Base-by-base conservation (phyloP, 306 rosid genomes). In the Quillaja saponaria region DNA sequence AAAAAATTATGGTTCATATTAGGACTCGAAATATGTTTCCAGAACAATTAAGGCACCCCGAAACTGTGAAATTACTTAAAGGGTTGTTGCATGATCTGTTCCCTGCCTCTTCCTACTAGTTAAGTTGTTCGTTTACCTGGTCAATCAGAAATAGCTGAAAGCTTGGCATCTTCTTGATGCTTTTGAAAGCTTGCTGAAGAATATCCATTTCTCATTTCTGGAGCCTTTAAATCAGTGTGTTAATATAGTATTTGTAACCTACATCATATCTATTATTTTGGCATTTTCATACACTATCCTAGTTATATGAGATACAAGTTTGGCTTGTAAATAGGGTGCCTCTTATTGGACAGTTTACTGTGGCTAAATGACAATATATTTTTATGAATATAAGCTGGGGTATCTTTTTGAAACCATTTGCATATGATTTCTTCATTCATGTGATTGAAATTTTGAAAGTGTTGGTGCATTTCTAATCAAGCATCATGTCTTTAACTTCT, bases 51-150 rank as follows among this genome's bases (percentile, higher is more conserved):
- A 18, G 20, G 63, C 13, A 1, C 7, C 14, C 7, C 17, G 44
- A 13, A 42, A 41, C 34, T 66, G 19, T 34, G 25, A 17, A 4
- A 18, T 25, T 16, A 55, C 3, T n/a, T 17, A 4, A 31, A 20
- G 9, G 9, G 56, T 55, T 8, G 6, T 55, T 34, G 1, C 47
- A 6, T 41, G 34, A 9, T 44, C 10, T 45, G 71, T 8, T 51
- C 20, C 13, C 31, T 25, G 31, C 4, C 31, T 1, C 31, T 17
- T 45, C 19, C 19, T 41, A 25, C 44, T 31, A 10, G 34, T 20
- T 34, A 20, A 18, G 10, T 34, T 54, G 28, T 46, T 66, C 42
- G 31, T 42, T 56, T 16, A 41, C 34, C 16, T 67, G 15, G 47
- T 58, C 58, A 19, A 12, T 55, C 10, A 13, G 53, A 16, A 45